phyloP scores from a whole-genome alignment of 1,284 basidiomycete genomes.

The Schizophyllum amplum region DNA sequence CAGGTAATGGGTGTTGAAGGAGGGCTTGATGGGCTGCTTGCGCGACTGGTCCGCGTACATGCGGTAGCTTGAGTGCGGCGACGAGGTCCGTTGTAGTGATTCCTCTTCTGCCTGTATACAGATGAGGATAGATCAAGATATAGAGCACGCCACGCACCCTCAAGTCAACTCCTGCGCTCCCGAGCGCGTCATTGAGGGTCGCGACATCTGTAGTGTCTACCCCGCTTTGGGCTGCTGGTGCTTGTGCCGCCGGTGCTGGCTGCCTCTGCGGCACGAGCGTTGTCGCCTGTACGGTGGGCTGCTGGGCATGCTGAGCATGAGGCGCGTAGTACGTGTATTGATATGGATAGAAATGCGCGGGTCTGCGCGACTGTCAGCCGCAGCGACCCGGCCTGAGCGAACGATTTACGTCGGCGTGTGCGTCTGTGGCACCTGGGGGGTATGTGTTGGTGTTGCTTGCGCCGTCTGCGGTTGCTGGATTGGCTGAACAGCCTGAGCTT shows the following conservation, averaged over 20 bases:
- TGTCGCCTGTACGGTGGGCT: not conserved
- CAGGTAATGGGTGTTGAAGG: constrained; percentile 56
- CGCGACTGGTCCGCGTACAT: constrained; percentile 64
- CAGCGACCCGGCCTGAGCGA: not conserved
- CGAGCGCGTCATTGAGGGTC: constrained; percentile 73
- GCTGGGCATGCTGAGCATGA: not conserved
- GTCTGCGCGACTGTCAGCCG: not conserved
- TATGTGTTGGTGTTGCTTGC: not conserved
- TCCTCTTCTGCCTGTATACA: constrained; percentile 68
- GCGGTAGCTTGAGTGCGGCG: constrained; percentile 49
- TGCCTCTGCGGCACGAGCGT: not conserved
- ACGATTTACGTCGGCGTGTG: not conserved
- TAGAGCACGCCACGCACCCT: constrained; percentile 35
- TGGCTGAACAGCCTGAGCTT: not conserved
- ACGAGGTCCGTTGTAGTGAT: constrained; percentile 56
- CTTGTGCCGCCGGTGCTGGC: not conserved
- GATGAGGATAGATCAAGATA: not conserved
- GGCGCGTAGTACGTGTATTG: not conserved
- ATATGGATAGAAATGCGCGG: not conserved
- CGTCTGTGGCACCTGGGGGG: not conserved
- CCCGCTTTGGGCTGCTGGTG: constrained; percentile 1
- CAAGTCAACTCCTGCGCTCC: constrained; percentile 76
- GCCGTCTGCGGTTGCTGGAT: not conserved
- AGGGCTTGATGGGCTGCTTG: constrained; percentile 58
- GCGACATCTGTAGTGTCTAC: constrained; percentile 62